Evolutionary conservation across 148 eudicot species (phyloP).

Genomic region (Silene uniflora): DNA sequence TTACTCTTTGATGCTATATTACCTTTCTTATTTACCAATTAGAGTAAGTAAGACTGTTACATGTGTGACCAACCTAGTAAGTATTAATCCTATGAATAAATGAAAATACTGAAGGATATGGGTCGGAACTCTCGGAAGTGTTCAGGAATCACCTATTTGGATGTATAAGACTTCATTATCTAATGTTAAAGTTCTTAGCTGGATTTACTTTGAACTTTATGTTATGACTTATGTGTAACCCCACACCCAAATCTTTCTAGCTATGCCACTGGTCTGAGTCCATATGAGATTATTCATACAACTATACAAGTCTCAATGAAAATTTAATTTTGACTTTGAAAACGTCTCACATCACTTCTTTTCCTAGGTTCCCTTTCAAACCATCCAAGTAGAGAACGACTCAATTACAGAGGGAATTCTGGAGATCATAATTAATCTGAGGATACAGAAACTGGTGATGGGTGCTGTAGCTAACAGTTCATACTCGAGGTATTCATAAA

Average conservation of each 20-base stretch:
- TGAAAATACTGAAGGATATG: too few relatives aligned
- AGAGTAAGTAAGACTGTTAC: background rate
- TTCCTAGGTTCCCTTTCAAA: constrained; percentile 13
- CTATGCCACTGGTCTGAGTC: background rate
- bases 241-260: too few relatives aligned
- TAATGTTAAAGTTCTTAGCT: background rate
- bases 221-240: background rate
- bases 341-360: background rate
- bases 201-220: background rate
- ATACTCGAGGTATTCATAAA: constrained; percentile 9
- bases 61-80: too few relatives aligned
- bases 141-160: background rate
- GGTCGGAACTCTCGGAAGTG: too few relatives aligned
- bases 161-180: too few relatives aligned
- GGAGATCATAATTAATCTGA: background rate
- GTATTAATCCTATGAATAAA: too few relatives aligned
- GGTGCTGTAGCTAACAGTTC: constrained; percentile 17
- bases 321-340: background rate
- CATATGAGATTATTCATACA: background rate
- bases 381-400: background rate
- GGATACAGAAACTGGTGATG: constrained; percentile 17
- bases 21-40: background rate
- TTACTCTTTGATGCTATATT: background rate
- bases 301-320: background rate
- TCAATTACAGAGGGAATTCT: constrained; percentile 12